phyloP scores from a whole-genome alignment of 2,329 filamentous ascomycete genomes.

The Grosmannia clavigera region DNA sequence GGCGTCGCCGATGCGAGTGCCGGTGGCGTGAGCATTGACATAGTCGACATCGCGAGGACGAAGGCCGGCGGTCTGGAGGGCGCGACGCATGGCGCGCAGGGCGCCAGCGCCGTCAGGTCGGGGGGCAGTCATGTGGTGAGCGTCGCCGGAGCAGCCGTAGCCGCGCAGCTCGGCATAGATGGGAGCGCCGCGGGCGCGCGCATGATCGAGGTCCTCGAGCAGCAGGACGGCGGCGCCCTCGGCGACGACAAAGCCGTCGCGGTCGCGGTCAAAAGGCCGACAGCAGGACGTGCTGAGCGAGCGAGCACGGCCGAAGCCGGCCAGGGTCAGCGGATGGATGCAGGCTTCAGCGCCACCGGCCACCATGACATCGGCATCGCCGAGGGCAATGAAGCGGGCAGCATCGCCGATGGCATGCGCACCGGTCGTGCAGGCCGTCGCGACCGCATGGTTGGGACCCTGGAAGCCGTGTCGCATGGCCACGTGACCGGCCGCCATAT shows the following conservation, averaged over 20 bases:
- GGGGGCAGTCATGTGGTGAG: constrained; percentile 87
- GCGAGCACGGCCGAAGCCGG: constrained; percentile 78
- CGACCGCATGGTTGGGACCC: constrained; percentile 85
- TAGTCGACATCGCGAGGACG: constrained; percentile 68
- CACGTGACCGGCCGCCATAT: constrained; percentile 86
- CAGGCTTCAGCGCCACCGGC: constrained; percentile 94
- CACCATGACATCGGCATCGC: constrained; percentile 89
- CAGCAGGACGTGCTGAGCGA: constrained; percentile 67
- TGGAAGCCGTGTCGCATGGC: constrained; percentile 85
- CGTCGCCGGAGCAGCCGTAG: constrained; percentile 84
- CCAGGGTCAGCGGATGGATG: constrained; percentile 85
- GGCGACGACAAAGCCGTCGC: constrained; percentile 81
- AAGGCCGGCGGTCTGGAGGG: constrained; percentile 59
- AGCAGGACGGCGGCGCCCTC: constrained; percentile 84
- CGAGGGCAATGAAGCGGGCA: constrained; percentile 78
- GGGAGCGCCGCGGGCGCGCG: constrained; percentile 59
- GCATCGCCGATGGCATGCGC: constrained; percentile 92
- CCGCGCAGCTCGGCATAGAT: constrained; percentile 86
- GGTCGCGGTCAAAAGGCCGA: constrained; percentile 70
- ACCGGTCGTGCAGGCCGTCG: constrained; percentile 92
- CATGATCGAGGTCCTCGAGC: constrained; percentile 84
- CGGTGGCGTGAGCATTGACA: constrained; percentile 91
- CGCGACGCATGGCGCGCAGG: constrained; percentile 70
- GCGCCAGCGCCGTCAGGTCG: constrained; percentile 73
- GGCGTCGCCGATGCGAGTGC: constrained; percentile 71